Percentiles rank a stretch among this genome's conserved stretches.
Conservation (phyloP, 139 green algal species). For the Spirogloea muscicola region DNA sequence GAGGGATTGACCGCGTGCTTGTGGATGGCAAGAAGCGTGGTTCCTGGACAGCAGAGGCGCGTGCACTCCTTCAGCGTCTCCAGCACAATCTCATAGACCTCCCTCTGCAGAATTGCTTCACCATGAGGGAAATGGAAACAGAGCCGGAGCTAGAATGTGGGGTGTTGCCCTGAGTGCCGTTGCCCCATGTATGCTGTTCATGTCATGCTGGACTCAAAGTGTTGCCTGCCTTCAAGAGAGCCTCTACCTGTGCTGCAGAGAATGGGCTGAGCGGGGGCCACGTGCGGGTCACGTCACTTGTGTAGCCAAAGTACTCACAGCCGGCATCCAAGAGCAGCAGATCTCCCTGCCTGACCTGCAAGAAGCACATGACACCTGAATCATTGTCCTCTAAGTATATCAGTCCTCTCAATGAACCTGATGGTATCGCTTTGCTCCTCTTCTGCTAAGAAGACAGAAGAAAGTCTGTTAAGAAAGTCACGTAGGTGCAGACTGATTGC, state of each 20-base stretch:
- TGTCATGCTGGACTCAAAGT: too few species aligned
- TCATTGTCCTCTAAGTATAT: background rate
- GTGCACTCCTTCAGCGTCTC: conserved; percentile 24
- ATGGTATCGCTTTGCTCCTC: background rate
- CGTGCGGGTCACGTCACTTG: conserved; percentile 79
- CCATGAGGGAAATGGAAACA: background rate
- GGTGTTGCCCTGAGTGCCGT: too few species aligned
- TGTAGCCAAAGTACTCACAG: conserved; percentile 82
- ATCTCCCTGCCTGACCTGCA: conserved; percentile 45
- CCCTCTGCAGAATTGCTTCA: conserved; percentile 37
- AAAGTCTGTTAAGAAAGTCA: background rate
- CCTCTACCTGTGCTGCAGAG: conserved; percentile 40
- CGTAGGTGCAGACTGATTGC: background rate
- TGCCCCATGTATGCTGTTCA: too few species aligned
- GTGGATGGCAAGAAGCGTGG: conserved; percentile 25
- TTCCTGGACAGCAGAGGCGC: conserved; percentile 15
- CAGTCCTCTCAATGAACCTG: background rate
- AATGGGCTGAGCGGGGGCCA: conserved; percentile 64
- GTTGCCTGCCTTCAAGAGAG: too few species aligned
- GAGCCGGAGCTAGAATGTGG: too few species aligned
- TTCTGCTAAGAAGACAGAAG: background rate
- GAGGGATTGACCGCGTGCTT: conserved; percentile 17
- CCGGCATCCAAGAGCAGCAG: conserved; percentile 88
- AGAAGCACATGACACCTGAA: background rate
- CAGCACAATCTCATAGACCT: conserved; percentile 36